Evolutionary conservation across 768 basidiomycete species (phyloP), one percentile per base, ranked within the genome.

Genomic region (Panellus pusillus): DNA sequence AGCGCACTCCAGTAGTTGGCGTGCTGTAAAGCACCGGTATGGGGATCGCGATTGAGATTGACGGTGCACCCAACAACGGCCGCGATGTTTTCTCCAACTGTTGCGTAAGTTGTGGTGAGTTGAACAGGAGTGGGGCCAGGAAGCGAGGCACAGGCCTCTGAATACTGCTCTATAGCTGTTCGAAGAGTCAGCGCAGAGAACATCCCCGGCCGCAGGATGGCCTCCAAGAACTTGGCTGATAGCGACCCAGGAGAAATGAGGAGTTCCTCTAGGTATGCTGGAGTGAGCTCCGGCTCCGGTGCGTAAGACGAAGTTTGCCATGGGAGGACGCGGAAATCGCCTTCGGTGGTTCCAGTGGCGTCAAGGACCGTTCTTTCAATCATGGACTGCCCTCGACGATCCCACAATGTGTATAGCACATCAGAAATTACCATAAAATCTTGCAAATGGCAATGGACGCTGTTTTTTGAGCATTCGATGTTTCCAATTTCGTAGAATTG

Each of bases 61-160:
- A 98, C 87, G 0, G 89, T 88, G 63, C 89, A 91, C 1, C 93
- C 96, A 24, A 98, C 92, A 15, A 93, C 83, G 5, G 85, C 84
- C 0, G 84, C 87, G 28, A 95, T 88, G 52, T 89, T 85, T 66
- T 89, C 88, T 14, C 77, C 79, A 11, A 91, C 71, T 5, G 86
- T 83, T 3, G 82, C 65, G 68, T 92, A 93, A 0, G 79, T 75
- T 2, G 78, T 70, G 9, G 77, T 75, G 24, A 93, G 76, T 60
- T 83, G 81, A 32, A 81, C 72, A 35, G 86, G 77, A 31, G 69
- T 69, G 13, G 78, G 71, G 2, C 81, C 84, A 46, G 84, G 86
- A 36, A 85, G 74, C 14, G 85, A 82, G 9, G 90, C 78, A 59
- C 85, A 85, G 2, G 84, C 76, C 42, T 86, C 81, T 20, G 83